Base-by-base conservation (phyloP, 345 rosid species). In the Pugionium cornutum region DNA sequence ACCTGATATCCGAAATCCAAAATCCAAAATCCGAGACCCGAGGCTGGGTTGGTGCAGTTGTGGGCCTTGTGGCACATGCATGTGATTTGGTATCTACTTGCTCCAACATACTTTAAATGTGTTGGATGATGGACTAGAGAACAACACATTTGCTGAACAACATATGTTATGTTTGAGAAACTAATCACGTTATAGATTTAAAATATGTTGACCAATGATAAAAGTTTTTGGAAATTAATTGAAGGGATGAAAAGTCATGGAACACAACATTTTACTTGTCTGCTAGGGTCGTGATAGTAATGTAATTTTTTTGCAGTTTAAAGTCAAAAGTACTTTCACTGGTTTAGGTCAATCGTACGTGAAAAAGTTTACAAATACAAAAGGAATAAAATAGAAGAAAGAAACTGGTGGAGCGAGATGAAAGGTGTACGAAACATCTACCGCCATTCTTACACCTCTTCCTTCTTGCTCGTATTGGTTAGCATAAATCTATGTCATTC, bases 401-500 rank as follows among this genome's bases (percentile, higher is more conserved):
- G 40, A 49, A 28, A 63, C 0, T 48, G n/a, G 44, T 37, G 55
- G 47, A 62, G 45, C 28, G n/a, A 77, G 39, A 59, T 80, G 83
- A 60, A 47, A 48, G 53, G 34, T 9, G 37, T 37, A 34, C 43
- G 62, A 47, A 57, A 54, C 9, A 28, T 40, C 62, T 6, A 4
- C 39, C 58, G 31, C 67, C 79, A 49, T 63, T 49, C 18, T 50
- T 57, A 10, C 57, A 50, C 52, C 57, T 11, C 45, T 53, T 47
- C 62, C 53, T 64, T n/a, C 42, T 39, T 8, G 2, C 42, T 39
- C 44, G 9, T 77, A 40, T 67, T 73, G 58, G 25, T 46, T 5
- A 7, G 68, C 60, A 52, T 73, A 7, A n/a, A 58, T 47, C 11
- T 75, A 62, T 69, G 70, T 68, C 62, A 33, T 27, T 10, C 78